Conservation (phyloP, 306 rosid genomes). For the Lathyrus oleraceus region DNA sequence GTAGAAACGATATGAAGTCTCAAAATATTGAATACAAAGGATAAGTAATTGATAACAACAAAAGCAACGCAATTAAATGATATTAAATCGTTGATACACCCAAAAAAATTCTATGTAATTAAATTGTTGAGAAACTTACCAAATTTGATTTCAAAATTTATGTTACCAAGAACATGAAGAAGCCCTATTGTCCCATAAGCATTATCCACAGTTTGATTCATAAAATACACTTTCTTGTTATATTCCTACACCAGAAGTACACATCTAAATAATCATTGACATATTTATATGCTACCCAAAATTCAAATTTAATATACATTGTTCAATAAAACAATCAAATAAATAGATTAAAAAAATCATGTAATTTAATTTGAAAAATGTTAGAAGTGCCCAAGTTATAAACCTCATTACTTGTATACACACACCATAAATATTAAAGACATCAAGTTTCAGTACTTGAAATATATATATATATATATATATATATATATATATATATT, state of each 20-base stretch:
- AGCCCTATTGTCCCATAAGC: conserved; percentile 98
- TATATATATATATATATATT: neutral
- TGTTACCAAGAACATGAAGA: conserved; percentile 90
- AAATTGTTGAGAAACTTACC: conserved; percentile 47
- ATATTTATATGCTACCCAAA: neutral
- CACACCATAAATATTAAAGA: conserved; percentile 9
- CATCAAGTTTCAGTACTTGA: neutral
- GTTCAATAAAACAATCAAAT: conserved; percentile 7
- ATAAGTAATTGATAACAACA: conserved; percentile 52
- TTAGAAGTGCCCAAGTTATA: conserved; percentile 76
- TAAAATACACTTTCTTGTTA: conserved; percentile 60
- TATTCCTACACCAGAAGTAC: conserved; percentile 57
- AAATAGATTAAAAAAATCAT: no score
- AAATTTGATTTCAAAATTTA: conserved; percentile 73
- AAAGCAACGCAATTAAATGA: conserved; percentile 28
- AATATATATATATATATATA: neutral
- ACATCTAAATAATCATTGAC: neutral
- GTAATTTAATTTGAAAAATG: no score
- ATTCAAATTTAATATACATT: conserved; percentile 12
- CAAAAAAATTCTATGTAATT: neutral
- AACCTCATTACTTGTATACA: conserved; percentile 64
- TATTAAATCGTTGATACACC: neutral
- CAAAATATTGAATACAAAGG: no score
- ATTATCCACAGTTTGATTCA: conserved; percentile 93
- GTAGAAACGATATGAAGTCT: no score